Base-by-base conservation (phyloP, 352 stramenopile species). In the Phytophthora pistaciae region DNA sequence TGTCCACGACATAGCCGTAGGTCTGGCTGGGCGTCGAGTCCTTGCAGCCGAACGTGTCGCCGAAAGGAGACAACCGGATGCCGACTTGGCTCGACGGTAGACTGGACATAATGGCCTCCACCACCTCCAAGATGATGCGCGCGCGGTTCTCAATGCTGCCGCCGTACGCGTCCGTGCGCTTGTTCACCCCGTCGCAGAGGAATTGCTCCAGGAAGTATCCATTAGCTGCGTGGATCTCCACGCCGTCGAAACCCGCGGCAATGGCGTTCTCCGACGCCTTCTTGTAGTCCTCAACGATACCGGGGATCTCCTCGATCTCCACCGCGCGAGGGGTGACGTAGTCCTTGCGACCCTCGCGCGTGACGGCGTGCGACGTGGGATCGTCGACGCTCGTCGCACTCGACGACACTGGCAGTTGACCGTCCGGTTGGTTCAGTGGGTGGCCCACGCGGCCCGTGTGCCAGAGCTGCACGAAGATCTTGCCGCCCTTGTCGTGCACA, bases 151-250 rank as follows among this genome's bases (percentile, higher is more conserved):
- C 88, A 25, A 91, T 64, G 53, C 62, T 82, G 25, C 91, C 91
- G 25, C 91, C 91, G 61, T 78, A 71, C 38, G 54, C 52, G 49
- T 74, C 65, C 18, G 66, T 78, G 38, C 66, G 66, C 27, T 29
- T 67, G 57, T 78, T 78, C 23, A 78, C 38, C 11, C 55, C 31
- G 52, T 75, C 70, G 25, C 70, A 78, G 4, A 98, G 72, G 72
- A 97, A 97, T 53, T 96, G 73, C 66, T 98, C 91, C 48, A 98
- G 66, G 14, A 82, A 21, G 63, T 98, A 98, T 27, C 92, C 93
- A 68, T 98, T 96, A 18, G 87, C 93, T 5, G 23, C 57, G 78
- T 98, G 93, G 27, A 98, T 67, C 65, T 98, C 91, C n/a, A 98
- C 77, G 18, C 92, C 93, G 57, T 98, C 93, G 68, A 98, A 97